Evolutionary conservation across 1,284 basidiomycete species (phyloP).

Genomic region (Ustilago bromivora): DNA sequence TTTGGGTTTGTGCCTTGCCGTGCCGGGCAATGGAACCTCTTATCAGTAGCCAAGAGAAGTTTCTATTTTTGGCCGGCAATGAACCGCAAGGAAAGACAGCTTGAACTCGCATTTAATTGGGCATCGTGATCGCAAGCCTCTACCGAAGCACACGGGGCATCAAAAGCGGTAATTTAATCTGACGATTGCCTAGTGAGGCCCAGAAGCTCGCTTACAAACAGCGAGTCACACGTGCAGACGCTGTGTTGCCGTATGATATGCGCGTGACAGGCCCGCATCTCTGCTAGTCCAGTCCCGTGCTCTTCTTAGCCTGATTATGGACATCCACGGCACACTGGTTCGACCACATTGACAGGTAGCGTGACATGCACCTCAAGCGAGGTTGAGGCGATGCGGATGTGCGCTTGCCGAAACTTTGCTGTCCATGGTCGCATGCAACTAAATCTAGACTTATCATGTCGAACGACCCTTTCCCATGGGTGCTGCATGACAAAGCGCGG

Average conservation of each 20-base stretch:
- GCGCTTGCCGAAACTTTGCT: neutral
- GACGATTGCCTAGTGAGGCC: neutral
- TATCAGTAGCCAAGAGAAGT: neutral
- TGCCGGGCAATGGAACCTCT: neutral
- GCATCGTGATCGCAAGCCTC: constrained; percentile 1
- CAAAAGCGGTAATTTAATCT: neutral
- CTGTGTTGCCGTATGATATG: constrained; percentile 3
- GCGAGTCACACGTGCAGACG: neutral
- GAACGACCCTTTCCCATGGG: neutral
- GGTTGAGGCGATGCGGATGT: constrained; percentile 1
- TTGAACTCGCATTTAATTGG: neutral
- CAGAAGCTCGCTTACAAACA: neutral
- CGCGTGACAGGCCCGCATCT: neutral
- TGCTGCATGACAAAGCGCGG: neutral
- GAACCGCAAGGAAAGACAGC: neutral
- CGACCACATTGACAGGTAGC: neutral
- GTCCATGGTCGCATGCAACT: neutral
- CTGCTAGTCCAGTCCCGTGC: neutral
- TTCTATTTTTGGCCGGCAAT: neutral
- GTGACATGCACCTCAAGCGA: neutral
- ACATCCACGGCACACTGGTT: neutral
- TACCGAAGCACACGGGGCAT: neutral
- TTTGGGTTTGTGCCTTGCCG: too few relatives aligned
- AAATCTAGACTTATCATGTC: neutral
- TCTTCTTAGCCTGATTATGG: neutral